Evolutionary conservation across 805 yeast species (phyloP).

Genomic region (Helenozyma baotianmanensis): DNA sequence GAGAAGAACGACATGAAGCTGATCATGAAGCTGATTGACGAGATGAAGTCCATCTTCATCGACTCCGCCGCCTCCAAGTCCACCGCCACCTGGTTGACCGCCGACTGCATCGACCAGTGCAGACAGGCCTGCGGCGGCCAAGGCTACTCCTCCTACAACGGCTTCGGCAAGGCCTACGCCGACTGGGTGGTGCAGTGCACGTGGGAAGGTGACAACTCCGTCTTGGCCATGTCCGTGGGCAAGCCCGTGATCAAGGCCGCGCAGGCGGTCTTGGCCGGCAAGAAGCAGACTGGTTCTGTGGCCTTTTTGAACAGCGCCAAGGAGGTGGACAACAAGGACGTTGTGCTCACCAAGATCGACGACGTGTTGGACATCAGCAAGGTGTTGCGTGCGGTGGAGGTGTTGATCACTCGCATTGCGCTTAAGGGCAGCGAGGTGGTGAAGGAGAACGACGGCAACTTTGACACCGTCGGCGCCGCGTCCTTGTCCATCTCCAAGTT

Average conservation of each 20-base stretch:
- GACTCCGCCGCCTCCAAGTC: conserved; percentile 18
- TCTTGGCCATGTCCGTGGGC: conserved; percentile 19
- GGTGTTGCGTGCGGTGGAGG: conserved; percentile 14
- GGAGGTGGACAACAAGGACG: conserved; percentile 11
- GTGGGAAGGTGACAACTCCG: conserved; percentile 21
- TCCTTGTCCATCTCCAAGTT: conserved; percentile 16
- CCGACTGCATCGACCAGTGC: conserved; percentile 19
- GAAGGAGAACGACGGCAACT: conserved; percentile 13
- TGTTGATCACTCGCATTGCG: conserved; percentile 17
- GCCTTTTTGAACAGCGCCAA: conserved; percentile 16
- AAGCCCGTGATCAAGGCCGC: conserved; percentile 17
- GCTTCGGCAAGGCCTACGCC: conserved; percentile 17
- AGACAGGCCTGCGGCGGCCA: conserved; percentile 20
- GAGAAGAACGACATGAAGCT: conserved; percentile 12
- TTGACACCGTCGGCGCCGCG: conserved; percentile 17
- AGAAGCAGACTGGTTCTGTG: conserved; percentile 13
- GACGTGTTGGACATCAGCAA: conserved; percentile 12
- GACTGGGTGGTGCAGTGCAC: conserved; percentile 23
- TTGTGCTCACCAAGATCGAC: conserved; percentile 5
- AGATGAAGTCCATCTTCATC: conserved; percentile 15
- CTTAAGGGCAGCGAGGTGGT: conserved; percentile 15
- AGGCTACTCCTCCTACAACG: conserved; percentile 19
- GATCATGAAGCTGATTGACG: conserved; percentile 10
- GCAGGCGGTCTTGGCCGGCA: conserved; percentile 12
- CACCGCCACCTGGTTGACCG: conserved; percentile 19